Evolutionary conservation across 2,329 filamentous ascomycete genomes (phyloP), one percentile per base, ranked within the genome.

Genomic region (Geosmithia flava): DNA sequence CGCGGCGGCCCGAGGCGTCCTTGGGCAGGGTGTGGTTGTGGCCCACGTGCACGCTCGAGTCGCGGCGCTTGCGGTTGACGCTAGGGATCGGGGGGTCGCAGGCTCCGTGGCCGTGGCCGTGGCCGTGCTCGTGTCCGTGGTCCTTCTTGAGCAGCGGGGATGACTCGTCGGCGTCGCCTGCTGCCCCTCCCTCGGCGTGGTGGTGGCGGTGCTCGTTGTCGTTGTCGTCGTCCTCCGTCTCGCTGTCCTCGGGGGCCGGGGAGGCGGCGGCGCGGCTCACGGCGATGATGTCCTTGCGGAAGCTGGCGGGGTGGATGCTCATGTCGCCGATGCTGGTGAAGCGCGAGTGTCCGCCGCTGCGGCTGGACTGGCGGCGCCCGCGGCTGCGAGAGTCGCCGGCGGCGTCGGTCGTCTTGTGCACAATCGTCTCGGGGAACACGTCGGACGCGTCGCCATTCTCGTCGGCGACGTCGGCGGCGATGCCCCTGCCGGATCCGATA

Each of bases 251-350:
- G 3, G 72, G 69, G 40, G 78, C 79, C 44, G 51, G 50, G 2
- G 56, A 56, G 11, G 58, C 54, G 7, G 61, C 56, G 29, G 81
- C 70, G 46, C 79, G 77, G 51, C 81, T 83, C n/a, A 87, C 87
- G 39, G 83, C 83, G 54, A 97, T 94, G 56, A 98, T 95, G 49
- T 91, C 88, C 62, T 95, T 86, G 54, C 93, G 76, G 71, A 97
- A 89, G 53, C 84, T 91, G 20, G 88, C 85, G 2, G 93, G 93
- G 61, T 96, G 86, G 47, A 95, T 86, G 61, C 83, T 87, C 55
- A 94, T 84, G 48, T 89, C 77, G 33, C 82, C 66, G 70, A 89
- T 68, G 69, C 75, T 81, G 50, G 79, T 68, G 53, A 84, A 75
- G 56, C 79, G 80, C 48, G 70, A 70, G 51, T 77, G 75, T 11